phyloP scores from a whole-genome alignment of 2,329 filamentous ascomycete species.

The Calonectria fujianensis region DNA sequence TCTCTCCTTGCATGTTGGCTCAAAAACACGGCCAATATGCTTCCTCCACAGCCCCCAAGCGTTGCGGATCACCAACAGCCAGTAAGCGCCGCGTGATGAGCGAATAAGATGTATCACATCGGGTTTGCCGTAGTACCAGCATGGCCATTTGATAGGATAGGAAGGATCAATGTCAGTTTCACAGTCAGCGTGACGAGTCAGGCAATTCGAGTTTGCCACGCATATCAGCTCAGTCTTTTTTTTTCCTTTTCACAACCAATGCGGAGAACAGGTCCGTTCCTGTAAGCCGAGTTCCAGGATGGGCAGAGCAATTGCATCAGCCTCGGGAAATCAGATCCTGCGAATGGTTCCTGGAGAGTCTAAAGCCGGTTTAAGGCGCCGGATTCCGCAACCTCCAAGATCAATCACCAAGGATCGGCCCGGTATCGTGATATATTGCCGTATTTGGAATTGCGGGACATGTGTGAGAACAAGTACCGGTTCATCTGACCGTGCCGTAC shows the following conservation, averaged over 20 bases:
- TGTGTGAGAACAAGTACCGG: neutral
- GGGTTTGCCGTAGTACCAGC: conserved; percentile 11
- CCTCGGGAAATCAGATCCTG: neutral
- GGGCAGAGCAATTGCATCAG: neutral
- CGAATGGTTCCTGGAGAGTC: neutral
- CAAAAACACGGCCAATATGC: conserved; percentile 5
- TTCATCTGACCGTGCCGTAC: neutral
- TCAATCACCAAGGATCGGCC: neutral
- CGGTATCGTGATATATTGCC: conserved; percentile 16
- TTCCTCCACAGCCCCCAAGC: conserved; percentile 2
- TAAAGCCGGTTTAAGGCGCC: neutral
- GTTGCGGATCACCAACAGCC: conserved; percentile 16
- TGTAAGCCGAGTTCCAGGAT: neutral
- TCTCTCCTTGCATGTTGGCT: conserved; percentile 19
- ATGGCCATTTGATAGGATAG: conserved; percentile 13
- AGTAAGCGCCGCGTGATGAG: conserved; percentile 19
- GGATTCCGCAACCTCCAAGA: conserved; percentile 1
- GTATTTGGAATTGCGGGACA: neutral
- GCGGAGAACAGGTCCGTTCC: neutral
- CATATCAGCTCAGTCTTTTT: conserved; percentile 11
- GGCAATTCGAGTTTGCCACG: neutral
- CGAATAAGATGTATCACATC: conserved; percentile 19
- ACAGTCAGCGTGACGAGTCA: conserved; percentile 22
- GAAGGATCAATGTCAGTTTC: neutral
- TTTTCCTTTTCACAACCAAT: neutral